Evolutionary conservation across 352 stramenopile genomes (phyloP), one percentile per base, ranked within the genome.

Genomic region (Phytophthora capsici): DNA sequence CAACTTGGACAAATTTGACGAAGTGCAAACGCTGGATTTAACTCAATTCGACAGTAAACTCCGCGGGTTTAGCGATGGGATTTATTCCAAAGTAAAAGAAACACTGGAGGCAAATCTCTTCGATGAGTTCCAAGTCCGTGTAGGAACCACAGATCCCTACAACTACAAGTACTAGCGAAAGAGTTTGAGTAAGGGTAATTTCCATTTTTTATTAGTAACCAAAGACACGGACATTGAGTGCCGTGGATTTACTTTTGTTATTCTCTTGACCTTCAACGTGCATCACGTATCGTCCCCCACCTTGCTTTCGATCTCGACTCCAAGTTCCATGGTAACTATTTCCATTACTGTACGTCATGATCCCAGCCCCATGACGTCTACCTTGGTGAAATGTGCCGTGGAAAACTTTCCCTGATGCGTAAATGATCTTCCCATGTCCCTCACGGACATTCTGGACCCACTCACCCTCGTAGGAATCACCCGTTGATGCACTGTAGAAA

Each of bases 241-340:
- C 40, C 48, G 51, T 46, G 1, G 43, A 16, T 9, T 73, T 63
- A 16, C 20, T 41, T 4, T 50, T 5, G 23, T 16, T 37, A 16
- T 8, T 26, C 53, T 70, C 14, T 0, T 55, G 59, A 17, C 32
- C 36, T 7, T 44, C 48, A 23, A 89, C 77, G 2, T 71, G 65
- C 12, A 93, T 53, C 23, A 81, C 48, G 40, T 91, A 94, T 57
- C 75, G 87, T 4, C 92, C 92, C 1, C 90, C 80, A 20, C 88
- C 91, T 60, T 96, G 84, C 23, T 93, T 89, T 52, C 95, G 84
- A 61, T 97, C 92, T 22, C 87, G 75, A 52, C 86, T 82, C 93
- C 93, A 98, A 19, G 89, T 72, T 6, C 94, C 94, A 25, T 90
- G 78, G 63, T 90, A 97, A 7, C 73, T 70, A 53, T 95, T 95